Conservation (phyloP, 768 basidiomycete genomes). For the Pleurotus pulmonarius region DNA sequence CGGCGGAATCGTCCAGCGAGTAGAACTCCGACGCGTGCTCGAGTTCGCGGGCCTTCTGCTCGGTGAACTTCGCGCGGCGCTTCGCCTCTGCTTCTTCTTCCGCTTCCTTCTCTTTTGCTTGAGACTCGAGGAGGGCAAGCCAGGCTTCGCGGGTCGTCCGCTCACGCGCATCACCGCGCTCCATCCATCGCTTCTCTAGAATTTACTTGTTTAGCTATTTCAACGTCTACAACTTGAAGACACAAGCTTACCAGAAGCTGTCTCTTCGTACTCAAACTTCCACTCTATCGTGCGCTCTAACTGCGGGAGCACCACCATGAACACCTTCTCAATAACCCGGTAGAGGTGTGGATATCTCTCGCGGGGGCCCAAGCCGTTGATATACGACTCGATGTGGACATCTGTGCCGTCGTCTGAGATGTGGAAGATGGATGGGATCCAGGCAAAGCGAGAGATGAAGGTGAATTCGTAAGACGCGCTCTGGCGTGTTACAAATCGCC, state of each 20-base stretch:
- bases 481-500: not conserved
- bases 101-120: not conserved
- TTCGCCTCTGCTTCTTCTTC: not conserved
- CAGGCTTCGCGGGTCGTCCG: not conserved
- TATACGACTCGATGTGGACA: constrained; percentile 13
- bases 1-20: not conserved
- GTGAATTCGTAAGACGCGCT: not conserved
- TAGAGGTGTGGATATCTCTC: constrained; percentile 10
- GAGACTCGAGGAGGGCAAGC: not conserved
- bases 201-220: not conserved
- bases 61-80: not conserved
- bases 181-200: not conserved
- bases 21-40: not conserved
- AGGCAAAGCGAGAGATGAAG: constrained; percentile 9
- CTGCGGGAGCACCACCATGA: constrained; percentile 11
- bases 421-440: constrained; percentile 14
- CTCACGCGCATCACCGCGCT: not conserved
- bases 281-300: constrained; percentile 8
- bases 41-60: not conserved
- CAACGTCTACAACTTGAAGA: not conserved
- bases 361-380: constrained; percentile 13
- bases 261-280: not conserved
- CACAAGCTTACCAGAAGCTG: not conserved
- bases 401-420: constrained; percentile 11
- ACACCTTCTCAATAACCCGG: constrained; percentile 12